Base-by-base conservation (phyloP, 768 basidiomycete genomes). In the Polyporus arcularius region DNA sequence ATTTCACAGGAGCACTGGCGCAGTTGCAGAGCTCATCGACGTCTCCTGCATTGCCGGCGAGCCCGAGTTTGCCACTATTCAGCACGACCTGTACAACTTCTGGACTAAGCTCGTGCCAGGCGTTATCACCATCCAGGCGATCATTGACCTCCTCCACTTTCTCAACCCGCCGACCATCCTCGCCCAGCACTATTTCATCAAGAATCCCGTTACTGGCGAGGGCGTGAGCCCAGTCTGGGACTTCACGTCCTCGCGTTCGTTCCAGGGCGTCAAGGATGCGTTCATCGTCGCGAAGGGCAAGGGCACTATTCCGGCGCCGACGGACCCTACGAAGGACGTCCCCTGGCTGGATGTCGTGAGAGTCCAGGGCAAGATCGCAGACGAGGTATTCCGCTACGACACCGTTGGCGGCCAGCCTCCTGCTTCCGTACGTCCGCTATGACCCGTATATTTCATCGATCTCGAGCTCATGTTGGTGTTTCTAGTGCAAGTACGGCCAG, bases 1-100 rank as follows among this genome's bases (percentile, higher is more conserved):
- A 8, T 14, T 43, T 50, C 52, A 26, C 65, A 85, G 82, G 16
- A 76, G 75, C 61, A 67, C 76, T 46, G 84, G 84, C 10, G 71
- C 71, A 14, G 66, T 73, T 46, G 74, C 74, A 0, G 68, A 71
- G 60, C 62, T 75, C 10, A 68, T 73, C 53, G 74, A 75, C 65
- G 66, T 72, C 53, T 69, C 69, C 2, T 75, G 74, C 67, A 52
- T 71, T 42, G 61, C 63, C 42, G 18, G 46, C 54, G 11, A 51
- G 14, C 58, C 65, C 43, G 47, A 46, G 45, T 68, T 70, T 64
- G 35, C 46, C 51, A 63, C 65, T 21, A 58, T 69, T 41, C 66
- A 64, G 54, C 18, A 62, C 21, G 48, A 39, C 26, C 31, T 63
- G 41, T 64, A 57, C 64, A 55, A 50, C 43, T 50, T 55, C 41